Evolutionary conservation across 2,329 filamentous ascomycete genomes (phyloP).

Genomic region (Emmonsia crescens): DNA sequence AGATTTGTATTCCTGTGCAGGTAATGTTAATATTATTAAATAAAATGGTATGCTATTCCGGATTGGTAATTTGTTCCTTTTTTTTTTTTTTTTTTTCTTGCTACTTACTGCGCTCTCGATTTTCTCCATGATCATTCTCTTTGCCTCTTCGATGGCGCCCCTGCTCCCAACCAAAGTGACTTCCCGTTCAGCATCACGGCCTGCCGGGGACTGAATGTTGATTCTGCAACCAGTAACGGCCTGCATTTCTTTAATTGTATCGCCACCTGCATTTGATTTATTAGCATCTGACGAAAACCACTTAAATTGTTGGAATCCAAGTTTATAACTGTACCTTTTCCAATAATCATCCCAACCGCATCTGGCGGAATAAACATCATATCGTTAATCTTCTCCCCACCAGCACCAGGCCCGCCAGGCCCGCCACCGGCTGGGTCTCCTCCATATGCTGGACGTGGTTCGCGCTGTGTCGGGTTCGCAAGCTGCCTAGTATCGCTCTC

Average conservation of each 20-base stretch:
- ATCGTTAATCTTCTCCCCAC: constrained; percentile 57
- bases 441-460: constrained; percentile 18
- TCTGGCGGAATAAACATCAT: constrained; percentile 79
- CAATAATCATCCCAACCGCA: constrained; percentile 92
- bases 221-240: constrained; percentile 82
- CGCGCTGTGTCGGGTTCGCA: constrained; percentile 11
- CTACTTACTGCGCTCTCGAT: constrained; percentile 72
- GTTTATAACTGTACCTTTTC: constrained; percentile 49
- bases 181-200: constrained; percentile 69
- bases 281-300: neutral
- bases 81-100: too few species aligned
- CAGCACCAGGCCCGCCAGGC: constrained; percentile 6
- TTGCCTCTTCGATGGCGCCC: constrained; percentile 69
- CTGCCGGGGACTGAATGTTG: constrained; percentile 71
- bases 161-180: constrained; percentile 73
- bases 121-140: constrained; percentile 80
- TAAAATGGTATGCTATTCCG: neutral
- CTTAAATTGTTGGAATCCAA: too few species aligned
- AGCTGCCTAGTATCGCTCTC: constrained; percentile 61
- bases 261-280: constrained; percentile 47
- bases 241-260: constrained; percentile 93
- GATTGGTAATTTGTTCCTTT: too few species aligned
- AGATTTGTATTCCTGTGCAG: constrained; percentile 20
- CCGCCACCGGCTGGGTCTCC: constrained; percentile 14
- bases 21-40: neutral